These are phyloP conservation scores for Candida ponderosae DNA, from an alignment of 805 yeast species.

Conservation along the genomic window DNA sequence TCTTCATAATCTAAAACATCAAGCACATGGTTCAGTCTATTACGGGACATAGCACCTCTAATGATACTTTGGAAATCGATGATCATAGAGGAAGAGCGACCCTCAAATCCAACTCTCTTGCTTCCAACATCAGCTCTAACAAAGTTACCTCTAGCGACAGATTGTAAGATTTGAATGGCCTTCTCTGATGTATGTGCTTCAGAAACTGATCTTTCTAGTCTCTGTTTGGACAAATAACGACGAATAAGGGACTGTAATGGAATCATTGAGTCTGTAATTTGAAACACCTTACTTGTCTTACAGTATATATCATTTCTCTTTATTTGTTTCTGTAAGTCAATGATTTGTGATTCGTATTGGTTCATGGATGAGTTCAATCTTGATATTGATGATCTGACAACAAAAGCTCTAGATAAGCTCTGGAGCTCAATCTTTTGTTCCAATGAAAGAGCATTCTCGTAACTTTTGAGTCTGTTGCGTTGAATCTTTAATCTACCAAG, in stretches of 20 bases:
- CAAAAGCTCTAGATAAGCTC: constrained; percentile 33
- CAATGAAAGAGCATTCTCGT: constrained; percentile 6
- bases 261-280: constrained; percentile 12
- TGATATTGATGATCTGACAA: constrained; percentile 20
- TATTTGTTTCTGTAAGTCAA: constrained; percentile 11
- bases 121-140: constrained; percentile 5
- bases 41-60: constrained; percentile 35
- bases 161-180: constrained; percentile 29
- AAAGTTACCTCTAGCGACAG: constrained; percentile 23
- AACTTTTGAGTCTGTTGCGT: constrained; percentile 6
- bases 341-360: constrained; percentile 9
- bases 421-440: constrained; percentile 25
- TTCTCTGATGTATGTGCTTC: constrained; percentile 18
- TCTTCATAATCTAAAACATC: constrained; percentile 20
- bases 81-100: constrained; percentile 12
- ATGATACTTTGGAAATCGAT: constrained; percentile 45
- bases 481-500: constrained; percentile 23
- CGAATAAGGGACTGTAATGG: constrained; percentile 31
- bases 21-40: constrained; percentile 15
- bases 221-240: constrained; percentile 20
- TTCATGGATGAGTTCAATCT: constrained; percentile 8
- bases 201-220: constrained; percentile 10
- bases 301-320: constrained; percentile 5
- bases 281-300: background rate
- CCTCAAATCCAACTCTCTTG: background rate